phyloP scores from a whole-genome alignment of 1,284 basidiomycete species.

The Cryptococcus amylolentus region DNA sequence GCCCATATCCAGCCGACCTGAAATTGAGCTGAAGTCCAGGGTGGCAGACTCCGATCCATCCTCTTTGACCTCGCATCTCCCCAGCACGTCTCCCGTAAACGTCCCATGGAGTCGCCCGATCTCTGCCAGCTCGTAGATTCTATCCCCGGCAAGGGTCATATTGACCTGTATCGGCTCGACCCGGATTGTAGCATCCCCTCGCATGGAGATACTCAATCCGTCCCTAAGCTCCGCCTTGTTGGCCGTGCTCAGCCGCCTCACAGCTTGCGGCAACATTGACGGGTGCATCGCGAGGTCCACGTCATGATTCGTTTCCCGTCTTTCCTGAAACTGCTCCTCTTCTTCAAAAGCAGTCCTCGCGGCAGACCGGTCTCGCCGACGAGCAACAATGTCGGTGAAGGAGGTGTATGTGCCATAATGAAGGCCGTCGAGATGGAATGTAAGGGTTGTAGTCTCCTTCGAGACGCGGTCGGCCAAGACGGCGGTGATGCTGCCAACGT shows the following conservation, averaged over 20 bases:
- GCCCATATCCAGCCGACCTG: conserved; percentile 56
- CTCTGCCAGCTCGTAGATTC: conserved; percentile 25
- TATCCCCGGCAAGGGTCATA: conserved; percentile 28
- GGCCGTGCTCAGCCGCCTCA: conserved; percentile 14
- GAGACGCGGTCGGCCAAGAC: conserved; percentile 32
- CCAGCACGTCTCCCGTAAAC: conserved; percentile 24
- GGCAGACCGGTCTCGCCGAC: conserved; percentile 19
- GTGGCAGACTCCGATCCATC: conserved; percentile 22
- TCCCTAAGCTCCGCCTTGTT: conserved; percentile 20
- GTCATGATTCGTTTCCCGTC: conserved; percentile 13
- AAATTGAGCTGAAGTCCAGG: conserved; percentile 50
- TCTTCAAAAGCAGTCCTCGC: conserved; percentile 25
- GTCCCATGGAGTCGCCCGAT: conserved; percentile 29
- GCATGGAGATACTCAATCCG: conserved; percentile 29
- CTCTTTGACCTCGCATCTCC: conserved; percentile 5
- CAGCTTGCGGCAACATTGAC: conserved; percentile 23
- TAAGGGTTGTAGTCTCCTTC: conserved; percentile 31
- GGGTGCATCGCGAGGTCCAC: conserved; percentile 23
- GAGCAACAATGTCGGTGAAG: conserved; percentile 28
- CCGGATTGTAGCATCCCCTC: conserved; percentile 17
- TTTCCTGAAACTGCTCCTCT: conserved; percentile 24
- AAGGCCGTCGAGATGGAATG: conserved; percentile 31
- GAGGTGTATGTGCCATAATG: conserved; percentile 27
- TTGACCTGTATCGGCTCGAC: conserved; percentile 36
- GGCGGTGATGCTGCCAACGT: conserved; percentile 34